Evolutionary conservation across 202 grass and related monocot species (phyloP).

Genomic region (Elaeis oleifera): DNA sequence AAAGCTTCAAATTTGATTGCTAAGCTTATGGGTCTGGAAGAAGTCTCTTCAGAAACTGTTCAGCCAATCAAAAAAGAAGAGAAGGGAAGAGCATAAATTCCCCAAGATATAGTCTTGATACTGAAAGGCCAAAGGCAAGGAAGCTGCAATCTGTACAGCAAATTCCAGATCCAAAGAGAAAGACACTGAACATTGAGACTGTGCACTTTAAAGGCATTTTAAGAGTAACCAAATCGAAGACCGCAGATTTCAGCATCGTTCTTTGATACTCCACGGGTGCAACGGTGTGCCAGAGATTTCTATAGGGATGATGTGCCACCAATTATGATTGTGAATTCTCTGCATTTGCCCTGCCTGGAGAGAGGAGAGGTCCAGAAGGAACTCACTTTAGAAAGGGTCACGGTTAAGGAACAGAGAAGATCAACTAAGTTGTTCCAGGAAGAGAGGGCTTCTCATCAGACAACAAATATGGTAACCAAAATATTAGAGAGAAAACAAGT

Average conservation of each 20-base stretch:
- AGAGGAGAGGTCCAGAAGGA: not conserved
- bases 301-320: slow-evolving; percentile 2
- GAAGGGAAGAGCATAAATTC: slow-evolving; percentile 32
- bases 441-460: not conserved
- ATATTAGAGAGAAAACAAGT: not conserved
- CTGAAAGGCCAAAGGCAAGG: slow-evolving; percentile 45
- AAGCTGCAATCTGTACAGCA: slow-evolving; percentile 14
- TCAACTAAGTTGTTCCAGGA: slow-evolving; percentile 19
- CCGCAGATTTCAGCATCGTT: not conserved
- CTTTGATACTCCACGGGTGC: not conserved
- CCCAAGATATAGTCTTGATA: slow-evolving; percentile 52
- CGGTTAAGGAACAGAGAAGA: slow-evolving; percentile 3
- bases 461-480: not conserved
- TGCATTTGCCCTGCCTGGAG: not conserved
- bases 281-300: not conserved
- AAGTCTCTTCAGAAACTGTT: slow-evolving; percentile 27
- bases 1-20: slow-evolving; percentile 61
- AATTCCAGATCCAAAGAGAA: slow-evolving; percentile 22
- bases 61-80: slow-evolving; percentile 32
- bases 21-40: slow-evolving; percentile 87
- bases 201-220: slow-evolving; percentile 41
- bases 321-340: slow-evolving; percentile 23
- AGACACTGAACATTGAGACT: slow-evolving; percentile 20
- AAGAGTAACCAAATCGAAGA: slow-evolving; percentile 28
- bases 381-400: slow-evolving; percentile 11